Base-by-base conservation (phyloP, 345 rosid species). In the Erysimum cheiranthoides region DNA sequence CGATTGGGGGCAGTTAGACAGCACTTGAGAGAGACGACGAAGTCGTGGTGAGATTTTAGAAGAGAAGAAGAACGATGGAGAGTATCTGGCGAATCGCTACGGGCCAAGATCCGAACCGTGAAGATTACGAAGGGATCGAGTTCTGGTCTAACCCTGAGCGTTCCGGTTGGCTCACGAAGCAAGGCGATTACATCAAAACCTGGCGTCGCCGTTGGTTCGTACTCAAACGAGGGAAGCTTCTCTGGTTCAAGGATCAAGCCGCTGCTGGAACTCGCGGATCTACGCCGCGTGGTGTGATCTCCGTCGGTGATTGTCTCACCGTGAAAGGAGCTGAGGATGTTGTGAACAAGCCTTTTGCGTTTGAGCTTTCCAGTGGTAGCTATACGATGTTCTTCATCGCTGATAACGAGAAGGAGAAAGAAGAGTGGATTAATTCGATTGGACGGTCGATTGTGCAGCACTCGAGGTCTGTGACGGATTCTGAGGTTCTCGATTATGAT, bases 161-260 rank as follows among this genome's bases (percentile, higher is more conserved):
- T 46, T 74, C 88, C 27, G 94, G 97, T 3, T 90, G 96, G 96
- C 78, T 92, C 4, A 82, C 85, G 0, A 87, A 89, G 82, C 96
- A 90, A 77, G 93, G 97, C 28, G 93, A 92, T 69, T 88, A 92
- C 82, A 85, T 92, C 75, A 86, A 82, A 77, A 92, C 92, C 38
- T 92, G 97, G 97, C 91, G 96, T 21, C 85, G 92, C 49, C 93
- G 96, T 52, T 90, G 97, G 97, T 88, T 90, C 79, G 81, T 92
- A 13, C 82, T 92, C 63, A 92, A 92, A 56, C 89, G 82, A 77
- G 93, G 97, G 25, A 90, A 86, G 85, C 89, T 92, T 30, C 83
- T 92, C 28, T 90, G 97, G 97, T 92, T 92, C 80, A 90, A 88
- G 75, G 93, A 92, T 30, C 72, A 90, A 57, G 51, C 90, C 52